These are phyloP conservation scores for Dryadomyces sulphureus DNA, from an alignment of 2,329 filamentous ascomycete genomes.

Conservation along the genomic window DNA sequence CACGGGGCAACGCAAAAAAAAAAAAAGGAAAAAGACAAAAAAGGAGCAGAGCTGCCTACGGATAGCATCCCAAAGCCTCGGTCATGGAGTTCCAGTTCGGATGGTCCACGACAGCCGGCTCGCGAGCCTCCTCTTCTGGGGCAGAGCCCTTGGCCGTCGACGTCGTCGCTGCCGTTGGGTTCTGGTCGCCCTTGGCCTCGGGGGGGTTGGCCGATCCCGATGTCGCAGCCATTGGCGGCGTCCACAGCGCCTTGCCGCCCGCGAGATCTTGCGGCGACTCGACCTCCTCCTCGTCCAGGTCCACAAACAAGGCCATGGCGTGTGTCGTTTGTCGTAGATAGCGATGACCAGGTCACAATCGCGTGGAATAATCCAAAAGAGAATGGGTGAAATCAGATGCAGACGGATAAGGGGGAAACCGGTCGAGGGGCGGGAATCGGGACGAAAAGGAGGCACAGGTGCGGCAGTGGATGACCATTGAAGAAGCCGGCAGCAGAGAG, in stretches of 20 bases:
- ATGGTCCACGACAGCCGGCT: slow-evolving; percentile 20
- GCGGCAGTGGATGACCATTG: slow-evolving; percentile 3
- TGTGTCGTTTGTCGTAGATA: not conserved
- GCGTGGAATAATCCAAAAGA: slow-evolving; percentile 1
- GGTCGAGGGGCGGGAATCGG: slow-evolving; percentile 2
- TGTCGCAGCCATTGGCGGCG: not conserved
- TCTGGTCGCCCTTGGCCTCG: not conserved
- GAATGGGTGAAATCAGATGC: slow-evolving; percentile 1
- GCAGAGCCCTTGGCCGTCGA: no score
- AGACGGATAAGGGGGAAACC: not conserved
- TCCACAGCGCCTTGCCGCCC: slow-evolving; percentile 13
- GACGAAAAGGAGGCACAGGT: not conserved
- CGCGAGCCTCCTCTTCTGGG: slow-evolving; percentile 12
- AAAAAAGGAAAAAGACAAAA: slow-evolving; percentile 5
- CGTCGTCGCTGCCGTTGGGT: no score
- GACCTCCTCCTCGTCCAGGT: slow-evolving; percentile 18
- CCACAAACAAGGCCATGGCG: slow-evolving; percentile 19
- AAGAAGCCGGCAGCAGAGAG: not conserved
- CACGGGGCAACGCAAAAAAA: slow-evolving; percentile 4
- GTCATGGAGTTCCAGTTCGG: slow-evolving; percentile 45
- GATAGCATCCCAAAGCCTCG: slow-evolving; percentile 51
- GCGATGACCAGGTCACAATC: not conserved
- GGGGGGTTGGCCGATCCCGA: not conserved
- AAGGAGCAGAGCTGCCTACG: slow-evolving; percentile 34
- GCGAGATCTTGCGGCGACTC: slow-evolving; percentile 13